Base-by-base conservation (phyloP, 2,329 filamentous ascomycete genomes). In the Alternaria gaisen region DNA sequence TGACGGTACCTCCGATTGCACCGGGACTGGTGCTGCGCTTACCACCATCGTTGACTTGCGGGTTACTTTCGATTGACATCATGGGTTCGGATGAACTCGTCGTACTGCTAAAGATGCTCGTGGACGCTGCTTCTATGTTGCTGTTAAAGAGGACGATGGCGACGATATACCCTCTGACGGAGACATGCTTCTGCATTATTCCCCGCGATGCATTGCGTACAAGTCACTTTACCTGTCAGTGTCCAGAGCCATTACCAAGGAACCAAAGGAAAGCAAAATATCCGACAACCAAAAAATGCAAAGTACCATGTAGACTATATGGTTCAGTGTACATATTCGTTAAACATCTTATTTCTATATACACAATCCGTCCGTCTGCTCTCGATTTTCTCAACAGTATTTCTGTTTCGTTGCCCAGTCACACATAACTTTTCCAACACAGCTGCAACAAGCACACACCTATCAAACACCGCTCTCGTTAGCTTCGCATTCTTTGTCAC, bases 381-480 rank as follows among this genome's bases (percentile, higher is more conserved):
- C 4, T 11, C 5, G 11, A 8, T 9, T 43, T 22, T 22, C 16
- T 65, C 41, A 70, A 24, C 67, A 70, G 32, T 56, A 63, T 32
- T 66, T 70, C 28, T 71, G 61, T 57, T 65, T 69, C 2, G 56
- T 76, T 7, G 63, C 69, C 66, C 68, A 75, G 34, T 70, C 62
- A 55, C 72, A 76, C 73, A 76, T 76, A 5, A 66, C 61, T 10
- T 60, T 64, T 26, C 67, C 72, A 16, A 76, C 73, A 56, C 73
- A 76, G n/a, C 32, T 70, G 52, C 73, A 76, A 57, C 73, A 76
- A 53, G 68, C 69, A 67, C 73, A 76, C 4, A 68, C 70, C 73
- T 76, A 47, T 16, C 22, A 44, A 24, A 22, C 14, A 50, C 14
- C 22, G 10, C 18, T 9, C 24, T 59, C 18, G 50, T 41, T 34